Base-by-base conservation (phyloP, 768 basidiomycete genomes). In the Grammothele lineata region DNA sequence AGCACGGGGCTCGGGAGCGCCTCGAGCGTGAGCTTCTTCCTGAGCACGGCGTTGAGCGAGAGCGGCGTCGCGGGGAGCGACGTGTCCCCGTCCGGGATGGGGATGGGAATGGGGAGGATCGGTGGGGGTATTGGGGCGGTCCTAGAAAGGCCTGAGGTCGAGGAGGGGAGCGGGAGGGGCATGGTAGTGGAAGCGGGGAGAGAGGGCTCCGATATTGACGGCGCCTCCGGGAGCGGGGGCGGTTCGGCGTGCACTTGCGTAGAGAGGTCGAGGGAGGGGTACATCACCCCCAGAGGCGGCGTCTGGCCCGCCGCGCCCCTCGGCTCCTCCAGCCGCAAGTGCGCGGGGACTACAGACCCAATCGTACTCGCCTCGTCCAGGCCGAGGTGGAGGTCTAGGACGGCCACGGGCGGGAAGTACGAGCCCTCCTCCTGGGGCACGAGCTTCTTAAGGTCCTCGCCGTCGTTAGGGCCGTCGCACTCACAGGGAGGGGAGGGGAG, bases 1-100 rank as follows among this genome's bases (percentile, higher is more conserved):
- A 64, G 54, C 18, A 54, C 45, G 1, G 63, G 62, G 36, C 58
- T 57, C 7, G 63, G 62, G 8, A 64, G 44, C 19, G 62, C 63
- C 45, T 56, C 44, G 22, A 64, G 58, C 51, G 30, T 48, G 9
- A 52, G 33, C 54, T 55, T 57, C 53, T 42, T 45, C 32, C 26
- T 40, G 9, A 48, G 37, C 37, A 43, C 27, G 6, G 37, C 48
- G 15, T 35, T 42, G 35, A 53, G 23, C 21, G 43, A 47, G 18
- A 44, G n/a, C 45, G 45, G 38, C 23, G 48, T 44, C 5, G 48
- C 17, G 11, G 50, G 44, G 6, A 37, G 25, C 17, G 27, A 44
- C 18, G 40, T 19, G 15, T 37, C 27, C 2, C 22, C 40, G 18
- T 12, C 15, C 5, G 14, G 11, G 30, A 37, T 36, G 25, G 35